Percentiles rank a stretch among this genome's conserved stretches.
These are phyloP conservation scores for Rhodotorula sp. DNA, from an alignment of 1,284 basidiomycete genomes.

Conservation along the genomic window DNA sequence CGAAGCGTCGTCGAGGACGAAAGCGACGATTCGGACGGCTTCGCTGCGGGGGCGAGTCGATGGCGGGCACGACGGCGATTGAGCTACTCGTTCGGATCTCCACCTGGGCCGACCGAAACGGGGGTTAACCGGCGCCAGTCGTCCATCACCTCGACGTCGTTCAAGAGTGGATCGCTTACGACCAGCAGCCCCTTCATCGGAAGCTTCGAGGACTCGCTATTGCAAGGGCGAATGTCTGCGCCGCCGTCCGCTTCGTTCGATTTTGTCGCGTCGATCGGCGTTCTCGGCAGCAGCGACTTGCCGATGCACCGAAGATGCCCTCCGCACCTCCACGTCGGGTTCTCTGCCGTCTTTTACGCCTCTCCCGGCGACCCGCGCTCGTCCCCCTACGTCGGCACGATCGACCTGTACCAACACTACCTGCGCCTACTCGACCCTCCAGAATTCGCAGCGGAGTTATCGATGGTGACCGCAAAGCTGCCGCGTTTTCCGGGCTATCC, in stretches of 20 bases:
- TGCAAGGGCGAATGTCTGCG: slow-evolving; percentile 49
- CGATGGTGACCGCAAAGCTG: slow-evolving; percentile 1
- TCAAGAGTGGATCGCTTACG: neutral
- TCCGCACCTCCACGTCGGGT: slow-evolving; percentile 47
- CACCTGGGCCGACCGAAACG: neutral
- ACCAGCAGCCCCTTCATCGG: slow-evolving; percentile 45
- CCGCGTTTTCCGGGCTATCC: slow-evolving; percentile 55
- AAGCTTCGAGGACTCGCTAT: slow-evolving; percentile 50
- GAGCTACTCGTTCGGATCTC: neutral
- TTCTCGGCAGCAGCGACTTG: slow-evolving; percentile 41
- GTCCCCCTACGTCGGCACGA: slow-evolving; percentile 50
- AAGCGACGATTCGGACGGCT: neutral
- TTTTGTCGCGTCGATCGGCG: slow-evolving; percentile 50
- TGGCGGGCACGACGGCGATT: neutral
- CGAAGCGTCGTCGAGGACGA: neutral
- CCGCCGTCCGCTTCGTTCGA: slow-evolving; percentile 47
- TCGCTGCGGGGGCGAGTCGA: neutral
- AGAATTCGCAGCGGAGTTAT: no score
- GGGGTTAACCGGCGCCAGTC: slow-evolving; percentile 22
- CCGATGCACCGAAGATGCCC: slow-evolving; percentile 46
- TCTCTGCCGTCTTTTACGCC: slow-evolving; percentile 49
- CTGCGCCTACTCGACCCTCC: slow-evolving; percentile 20
- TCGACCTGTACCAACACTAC: slow-evolving; percentile 50
- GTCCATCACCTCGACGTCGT: slow-evolving; percentile 10
- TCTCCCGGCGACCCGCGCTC: slow-evolving; percentile 29